These are phyloP conservation scores for Capsicum baccatum DNA, from an alignment of 257 asterid genomes.

Conservation along the genomic window DNA sequence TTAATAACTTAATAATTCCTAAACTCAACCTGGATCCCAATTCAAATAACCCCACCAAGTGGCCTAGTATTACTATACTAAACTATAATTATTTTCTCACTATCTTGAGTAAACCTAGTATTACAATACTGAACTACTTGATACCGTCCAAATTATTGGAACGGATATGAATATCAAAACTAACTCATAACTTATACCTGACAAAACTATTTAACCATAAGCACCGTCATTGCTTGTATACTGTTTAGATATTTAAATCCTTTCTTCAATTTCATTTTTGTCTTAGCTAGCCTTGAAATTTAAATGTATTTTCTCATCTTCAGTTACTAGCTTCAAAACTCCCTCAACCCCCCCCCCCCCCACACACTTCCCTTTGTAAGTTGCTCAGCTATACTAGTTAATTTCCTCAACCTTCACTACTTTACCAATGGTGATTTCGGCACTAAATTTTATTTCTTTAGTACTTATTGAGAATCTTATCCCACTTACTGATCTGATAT, in stretches of 20 bases:
- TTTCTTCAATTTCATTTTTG: not conserved
- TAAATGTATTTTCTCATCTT: not conserved
- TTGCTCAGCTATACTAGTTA: not conserved
- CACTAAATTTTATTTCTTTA: not conserved
- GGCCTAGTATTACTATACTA: too few species aligned
- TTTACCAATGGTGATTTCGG: not conserved
- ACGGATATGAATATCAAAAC: too few species aligned
- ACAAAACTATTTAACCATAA: too few species aligned
- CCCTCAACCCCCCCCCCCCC: not conserved
- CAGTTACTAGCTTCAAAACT: not conserved
- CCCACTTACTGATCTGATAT: not conserved
- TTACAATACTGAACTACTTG: not conserved
- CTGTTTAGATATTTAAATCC: too few species aligned
- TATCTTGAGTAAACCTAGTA: not conserved
- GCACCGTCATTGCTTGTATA: too few species aligned
- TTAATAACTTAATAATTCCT: too few species aligned
- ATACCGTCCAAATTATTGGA: too few species aligned
- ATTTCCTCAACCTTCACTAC: not conserved
- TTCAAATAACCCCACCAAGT: too few species aligned
- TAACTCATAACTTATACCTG: too few species aligned
- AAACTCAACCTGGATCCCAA: too few species aligned
- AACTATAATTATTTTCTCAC: not conserved
- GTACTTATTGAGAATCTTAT: not conserved
- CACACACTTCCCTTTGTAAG: not conserved
- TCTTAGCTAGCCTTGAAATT: not conserved